phyloP scores from a whole-genome alignment of 164 flowering plant genomes.

The Tetrastigma voinierianum region DNA sequence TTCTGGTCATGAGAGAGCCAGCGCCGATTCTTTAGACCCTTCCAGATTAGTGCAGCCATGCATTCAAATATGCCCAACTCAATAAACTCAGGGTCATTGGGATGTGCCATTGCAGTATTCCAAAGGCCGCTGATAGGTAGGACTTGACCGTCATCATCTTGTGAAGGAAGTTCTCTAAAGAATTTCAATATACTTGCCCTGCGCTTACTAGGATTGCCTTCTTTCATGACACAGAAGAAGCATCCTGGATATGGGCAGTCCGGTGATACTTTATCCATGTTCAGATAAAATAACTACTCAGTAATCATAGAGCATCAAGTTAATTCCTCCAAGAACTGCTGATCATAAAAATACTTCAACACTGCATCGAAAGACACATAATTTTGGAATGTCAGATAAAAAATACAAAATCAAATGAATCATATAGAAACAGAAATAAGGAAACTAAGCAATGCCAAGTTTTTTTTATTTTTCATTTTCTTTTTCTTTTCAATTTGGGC shows the following conservation, averaged over 20 bases:
- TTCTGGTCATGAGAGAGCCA: conserved; percentile 99
- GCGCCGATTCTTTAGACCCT: conserved; percentile 88
- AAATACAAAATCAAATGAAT: not conserved
- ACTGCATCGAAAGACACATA: conserved; percentile 18
- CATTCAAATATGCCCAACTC: conserved; percentile 96
- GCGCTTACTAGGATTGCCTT: conserved; percentile 90
- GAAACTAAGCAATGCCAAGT: not conserved
- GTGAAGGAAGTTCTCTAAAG: conserved; percentile 93
- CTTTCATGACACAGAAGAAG: conserved; percentile 99
- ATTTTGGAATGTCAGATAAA: conserved; percentile 4
- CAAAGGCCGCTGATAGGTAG: conserved; percentile 98
- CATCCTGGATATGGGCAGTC: conserved; percentile 99
- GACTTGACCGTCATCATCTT: conserved; percentile 98
- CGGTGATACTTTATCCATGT: conserved; percentile 73
- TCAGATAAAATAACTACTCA: conserved; percentile 3
- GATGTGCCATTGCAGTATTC: conserved; percentile 99
- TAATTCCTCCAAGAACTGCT: conserved; percentile 7
- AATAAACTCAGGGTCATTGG: conserved; percentile 93
- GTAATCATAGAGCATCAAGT: conserved; percentile 16
- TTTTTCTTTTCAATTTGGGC: too few species aligned
- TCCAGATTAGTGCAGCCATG: conserved; percentile 97
- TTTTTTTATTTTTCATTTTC: too few species aligned
- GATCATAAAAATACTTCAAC: conserved; percentile 7
- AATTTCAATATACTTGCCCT: conserved; percentile 84
- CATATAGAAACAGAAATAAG: not conserved